A percentile compares a stretch with the other conserved stretches of the same genome.
These are phyloP conservation scores for Xylaria polymorpha DNA, from an alignment of 2,329 filamentous ascomycete genomes.

Conservation along the genomic window DNA sequence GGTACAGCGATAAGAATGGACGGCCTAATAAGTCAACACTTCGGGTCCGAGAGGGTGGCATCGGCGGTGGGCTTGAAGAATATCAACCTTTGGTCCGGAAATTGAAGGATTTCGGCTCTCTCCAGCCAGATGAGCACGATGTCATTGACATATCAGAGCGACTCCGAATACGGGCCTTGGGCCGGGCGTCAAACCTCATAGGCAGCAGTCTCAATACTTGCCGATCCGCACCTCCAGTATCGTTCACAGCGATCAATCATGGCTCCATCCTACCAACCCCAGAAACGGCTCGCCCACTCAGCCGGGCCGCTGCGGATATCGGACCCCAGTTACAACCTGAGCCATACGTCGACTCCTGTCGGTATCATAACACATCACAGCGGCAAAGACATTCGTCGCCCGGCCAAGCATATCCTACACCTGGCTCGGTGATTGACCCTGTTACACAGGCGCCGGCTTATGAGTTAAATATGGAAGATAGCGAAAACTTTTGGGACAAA, in stretches of 20 bases:
- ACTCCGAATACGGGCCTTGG: slow-evolving; percentile 49
- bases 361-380: slow-evolving; percentile 38
- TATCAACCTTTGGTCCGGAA: slow-evolving; percentile 58
- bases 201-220: slow-evolving; percentile 44
- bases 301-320: slow-evolving; percentile 8
- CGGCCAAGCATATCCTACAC: slow-evolving; percentile 37
- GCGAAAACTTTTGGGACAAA: slow-evolving; percentile 40
- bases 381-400: slow-evolving; percentile 25
- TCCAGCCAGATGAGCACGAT: slow-evolving; percentile 52
- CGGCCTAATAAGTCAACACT: slow-evolving; percentile 49
- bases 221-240: slow-evolving; percentile 49
- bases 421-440: slow-evolving; percentile 37
- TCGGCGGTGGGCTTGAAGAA: slow-evolving; percentile 66
- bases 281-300: slow-evolving; percentile 34
- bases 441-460: slow-evolving; percentile 32
- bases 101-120: slow-evolving; percentile 59
- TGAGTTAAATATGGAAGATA: slow-evolving; percentile 30
- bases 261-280: slow-evolving; percentile 35
- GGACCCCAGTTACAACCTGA: slow-evolving; percentile 36
- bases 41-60: slow-evolving; percentile 56
- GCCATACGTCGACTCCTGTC: slow-evolving; percentile 39
- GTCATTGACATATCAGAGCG: slow-evolving; percentile 45
- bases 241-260: slow-evolving; percentile 57
- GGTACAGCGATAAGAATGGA: slow-evolving; percentile 46
- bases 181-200: slow-evolving; percentile 47